These are phyloP conservation scores for Syzygium aromaticum DNA, from an alignment of 345 rosid species.

Conservation along the genomic window DNA sequence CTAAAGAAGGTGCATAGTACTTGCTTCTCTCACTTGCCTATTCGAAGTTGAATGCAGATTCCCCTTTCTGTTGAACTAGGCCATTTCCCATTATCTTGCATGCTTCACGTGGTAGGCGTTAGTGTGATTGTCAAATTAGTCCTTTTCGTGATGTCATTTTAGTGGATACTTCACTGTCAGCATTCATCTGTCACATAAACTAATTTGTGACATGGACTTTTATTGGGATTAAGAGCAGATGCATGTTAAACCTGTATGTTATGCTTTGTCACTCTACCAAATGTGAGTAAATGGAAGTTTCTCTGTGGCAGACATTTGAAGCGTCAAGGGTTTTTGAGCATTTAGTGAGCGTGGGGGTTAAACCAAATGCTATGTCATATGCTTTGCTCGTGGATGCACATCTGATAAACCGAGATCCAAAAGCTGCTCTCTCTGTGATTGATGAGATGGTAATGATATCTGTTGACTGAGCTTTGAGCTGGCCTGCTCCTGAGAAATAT, in stretches of 20 bases:
- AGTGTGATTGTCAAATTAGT: background rate
- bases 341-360: conserved; percentile 61
- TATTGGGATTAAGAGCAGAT: background rate
- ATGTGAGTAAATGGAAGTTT: background rate
- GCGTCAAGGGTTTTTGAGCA: conserved; percentile 85
- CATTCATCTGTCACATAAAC: background rate
- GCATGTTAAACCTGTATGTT: background rate
- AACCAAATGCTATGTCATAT: conserved; percentile 73
- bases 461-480: background rate
- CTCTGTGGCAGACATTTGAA: conserved; percentile 60
- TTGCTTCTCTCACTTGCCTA: conserved; percentile 2
- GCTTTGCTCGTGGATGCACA: conserved; percentile 85
- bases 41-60: background rate
- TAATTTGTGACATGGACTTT: background rate
- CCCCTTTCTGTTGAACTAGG: background rate
- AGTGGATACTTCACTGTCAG: background rate
- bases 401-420: conserved; percentile 77
- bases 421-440: conserved; percentile 58
- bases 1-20: conserved; percentile 56
- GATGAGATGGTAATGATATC: conserved; percentile 58
- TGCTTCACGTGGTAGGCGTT: background rate
- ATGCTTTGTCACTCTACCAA: background rate
- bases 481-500: background rate
- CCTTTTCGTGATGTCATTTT: background rate
- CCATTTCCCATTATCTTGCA: background rate